Percentiles rank a stretch among this genome's conserved stretches.
These are phyloP conservation scores for Apiotrichum montevideense DNA, from an alignment of 1,284 basidiomycete genomes.

Conservation along the genomic window DNA sequence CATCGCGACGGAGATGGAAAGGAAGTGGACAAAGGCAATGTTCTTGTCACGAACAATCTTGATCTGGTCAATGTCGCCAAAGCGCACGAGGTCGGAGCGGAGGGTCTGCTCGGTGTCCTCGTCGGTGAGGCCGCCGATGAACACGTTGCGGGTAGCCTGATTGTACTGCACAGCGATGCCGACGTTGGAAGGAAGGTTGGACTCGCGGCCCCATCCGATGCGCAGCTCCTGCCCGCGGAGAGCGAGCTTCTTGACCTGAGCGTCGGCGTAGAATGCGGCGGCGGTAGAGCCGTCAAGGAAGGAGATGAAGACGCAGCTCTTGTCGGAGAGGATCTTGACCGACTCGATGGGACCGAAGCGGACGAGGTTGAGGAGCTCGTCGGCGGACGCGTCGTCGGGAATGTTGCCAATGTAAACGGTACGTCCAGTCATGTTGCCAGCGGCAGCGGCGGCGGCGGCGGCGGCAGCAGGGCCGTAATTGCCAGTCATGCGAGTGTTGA, in stretches of 20 bases:
- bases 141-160: slow-evolving; percentile 88
- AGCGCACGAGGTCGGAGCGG: slow-evolving; percentile 72
- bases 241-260: slow-evolving; percentile 81
- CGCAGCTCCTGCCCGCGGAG: slow-evolving; percentile 89
- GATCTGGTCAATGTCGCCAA: slow-evolving; percentile 94
- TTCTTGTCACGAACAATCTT: slow-evolving; percentile 97
- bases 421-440: slow-evolving; percentile 64
- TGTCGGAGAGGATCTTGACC: slow-evolving; percentile 92
- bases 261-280: slow-evolving; percentile 90
- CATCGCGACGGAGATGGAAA: slow-evolving; percentile 83
- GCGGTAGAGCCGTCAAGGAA: slow-evolving; percentile 88
- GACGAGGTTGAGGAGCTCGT: slow-evolving; percentile 94
- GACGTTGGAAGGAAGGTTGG: slow-evolving; percentile 75
- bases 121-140: slow-evolving; percentile 84
- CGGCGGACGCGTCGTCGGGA: slow-evolving; percentile 90
- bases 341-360: slow-evolving; percentile 96
- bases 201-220: slow-evolving; percentile 92
- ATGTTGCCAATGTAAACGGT: slow-evolving; percentile 98
- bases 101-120: slow-evolving; percentile 80
- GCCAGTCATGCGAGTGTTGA: slow-evolving; percentile 49
- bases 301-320: slow-evolving; percentile 95
- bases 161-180: slow-evolving; percentile 78
- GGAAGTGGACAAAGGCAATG: slow-evolving; percentile 93
- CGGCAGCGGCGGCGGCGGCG: slow-evolving; percentile 66
- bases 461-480: slow-evolving; percentile 58